Evolutionary conservation across 805 yeast genomes (phyloP).

Genomic region (Huiozyma naganishii): DNA sequence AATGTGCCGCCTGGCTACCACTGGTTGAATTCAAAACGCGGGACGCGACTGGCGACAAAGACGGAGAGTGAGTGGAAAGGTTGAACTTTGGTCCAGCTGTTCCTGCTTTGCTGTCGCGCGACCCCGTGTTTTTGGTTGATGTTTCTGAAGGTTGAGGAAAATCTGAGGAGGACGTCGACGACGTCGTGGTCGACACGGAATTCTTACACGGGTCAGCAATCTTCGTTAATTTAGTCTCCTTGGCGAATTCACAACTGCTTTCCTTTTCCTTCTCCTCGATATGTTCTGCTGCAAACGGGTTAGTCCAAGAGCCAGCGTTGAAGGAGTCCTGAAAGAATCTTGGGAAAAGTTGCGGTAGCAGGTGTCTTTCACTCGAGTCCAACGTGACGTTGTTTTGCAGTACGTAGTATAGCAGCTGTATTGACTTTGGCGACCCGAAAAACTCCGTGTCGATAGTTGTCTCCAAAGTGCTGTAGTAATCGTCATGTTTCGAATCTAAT

Average conservation of each 20-base stretch:
- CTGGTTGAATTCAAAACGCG: neutral
- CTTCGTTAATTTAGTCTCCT: conserved; percentile 14
- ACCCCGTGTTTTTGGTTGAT: neutral
- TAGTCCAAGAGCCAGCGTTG: conserved; percentile 72
- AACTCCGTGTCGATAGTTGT: conserved; percentile 17
- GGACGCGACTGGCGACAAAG: neutral
- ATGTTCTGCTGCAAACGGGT: conserved; percentile 35
- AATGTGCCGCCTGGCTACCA: neutral
- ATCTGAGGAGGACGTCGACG: neutral
- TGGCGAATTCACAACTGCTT: neutral
- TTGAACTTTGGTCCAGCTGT: neutral
- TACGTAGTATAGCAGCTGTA: conserved; percentile 21
- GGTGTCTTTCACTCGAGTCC: conserved; percentile 7
- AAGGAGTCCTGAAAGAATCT: conserved; percentile 56
- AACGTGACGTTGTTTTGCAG: conserved; percentile 13
- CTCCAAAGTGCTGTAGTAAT: neutral
- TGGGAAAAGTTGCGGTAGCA: conserved; percentile 57
- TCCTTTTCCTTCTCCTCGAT: neutral
- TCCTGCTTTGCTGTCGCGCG: neutral
- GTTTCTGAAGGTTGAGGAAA: neutral
- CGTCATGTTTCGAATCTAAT: neutral
- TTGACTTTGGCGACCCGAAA: conserved; percentile 20
- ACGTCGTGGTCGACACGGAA: conserved; percentile 1
- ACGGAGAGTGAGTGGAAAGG: neutral
- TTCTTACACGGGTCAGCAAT: neutral